Evolutionary conservation across 2,329 filamentous ascomycete species (phyloP).

Genomic region (Ophiocordyceps australis): DNA sequence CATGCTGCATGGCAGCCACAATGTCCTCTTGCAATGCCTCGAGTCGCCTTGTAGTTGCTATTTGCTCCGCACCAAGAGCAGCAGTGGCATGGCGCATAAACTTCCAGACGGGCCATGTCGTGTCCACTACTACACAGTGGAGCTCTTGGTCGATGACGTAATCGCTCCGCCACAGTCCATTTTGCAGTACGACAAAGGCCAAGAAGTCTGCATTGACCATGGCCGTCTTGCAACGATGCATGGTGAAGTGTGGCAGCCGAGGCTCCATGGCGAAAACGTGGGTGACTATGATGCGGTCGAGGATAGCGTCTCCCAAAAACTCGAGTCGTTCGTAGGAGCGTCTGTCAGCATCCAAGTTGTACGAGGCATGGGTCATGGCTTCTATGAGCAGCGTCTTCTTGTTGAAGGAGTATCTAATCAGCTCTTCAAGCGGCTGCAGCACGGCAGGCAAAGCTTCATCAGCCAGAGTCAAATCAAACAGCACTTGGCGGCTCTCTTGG

Average conservation of each 20-base stretch:
- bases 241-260: slow-evolving; percentile 29
- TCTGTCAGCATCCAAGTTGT: slow-evolving; percentile 19
- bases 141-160: slow-evolving; percentile 4
- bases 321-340: slow-evolving; percentile 55
- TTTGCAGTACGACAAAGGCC: slow-evolving; percentile 51
- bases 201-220: slow-evolving; percentile 70
- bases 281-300: slow-evolving; percentile 59
- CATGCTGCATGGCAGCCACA: slow-evolving; percentile 25
- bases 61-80: slow-evolving; percentile 27
- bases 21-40: slow-evolving; percentile 28
- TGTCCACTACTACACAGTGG: slow-evolving; percentile 5
- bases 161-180: slow-evolving; percentile 7
- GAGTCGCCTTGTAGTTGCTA: slow-evolving; percentile 24
- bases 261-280: slow-evolving; percentile 31
- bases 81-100: slow-evolving; percentile 45
- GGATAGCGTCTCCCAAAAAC: slow-evolving; percentile 70
- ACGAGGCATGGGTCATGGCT: slow-evolving; percentile 63
- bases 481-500: slow-evolving; percentile 15
- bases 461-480: slow-evolving; percentile 23
- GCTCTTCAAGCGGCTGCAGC: slow-evolving; percentile 34
- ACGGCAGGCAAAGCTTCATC: slow-evolving; percentile 17
- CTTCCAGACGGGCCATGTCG: slow-evolving; percentile 37
- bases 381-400: slow-evolving; percentile 55
- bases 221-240: slow-evolving; percentile 61
- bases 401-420: slow-evolving; percentile 56